Conservation (phyloP, 805 yeast species). For the Candida ulmi region DNA sequence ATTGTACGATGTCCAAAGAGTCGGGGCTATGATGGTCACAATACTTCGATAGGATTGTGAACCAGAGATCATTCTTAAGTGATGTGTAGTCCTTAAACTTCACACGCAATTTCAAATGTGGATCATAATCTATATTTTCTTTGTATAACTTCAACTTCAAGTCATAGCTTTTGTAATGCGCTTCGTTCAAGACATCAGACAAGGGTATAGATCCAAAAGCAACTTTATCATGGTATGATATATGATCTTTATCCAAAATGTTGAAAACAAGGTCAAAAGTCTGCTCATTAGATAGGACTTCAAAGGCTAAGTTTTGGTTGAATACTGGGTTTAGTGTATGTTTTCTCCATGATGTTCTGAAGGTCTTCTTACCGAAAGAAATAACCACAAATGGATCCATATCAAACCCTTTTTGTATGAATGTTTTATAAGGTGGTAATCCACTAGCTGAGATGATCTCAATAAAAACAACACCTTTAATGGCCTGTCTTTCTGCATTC, state of each 20-base stretch:
- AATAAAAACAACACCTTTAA: slow-evolving; percentile 65
- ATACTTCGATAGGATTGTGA: slow-evolving; percentile 50
- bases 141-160: slow-evolving; percentile 31
- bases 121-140: slow-evolving; percentile 30
- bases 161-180: slow-evolving; percentile 24
- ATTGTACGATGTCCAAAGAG: slow-evolving; percentile 41
- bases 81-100: slow-evolving; percentile 62
- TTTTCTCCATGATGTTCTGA: slow-evolving; percentile 75
- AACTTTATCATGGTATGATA: slow-evolving; percentile 79
- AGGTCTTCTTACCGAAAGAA: slow-evolving; percentile 84
- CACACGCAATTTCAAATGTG: slow-evolving; percentile 53
- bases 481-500: background rate
- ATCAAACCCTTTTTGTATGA: slow-evolving; percentile 70
- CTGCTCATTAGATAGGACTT: slow-evolving; percentile 60
- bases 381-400: slow-evolving; percentile 96
- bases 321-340: slow-evolving; percentile 81
- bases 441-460: slow-evolving; percentile 72
- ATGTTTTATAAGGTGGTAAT: slow-evolving; percentile 69
- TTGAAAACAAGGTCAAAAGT: slow-evolving; percentile 63
- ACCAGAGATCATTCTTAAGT: slow-evolving; percentile 68
- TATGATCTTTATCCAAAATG: slow-evolving; percentile 76
- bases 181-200: slow-evolving; percentile 32
- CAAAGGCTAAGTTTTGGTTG: slow-evolving; percentile 77
- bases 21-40: slow-evolving; percentile 24
- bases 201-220: slow-evolving; percentile 61